phyloP scores from a whole-genome alignment of 805 yeast genomes.

The Candida krabiensis region DNA sequence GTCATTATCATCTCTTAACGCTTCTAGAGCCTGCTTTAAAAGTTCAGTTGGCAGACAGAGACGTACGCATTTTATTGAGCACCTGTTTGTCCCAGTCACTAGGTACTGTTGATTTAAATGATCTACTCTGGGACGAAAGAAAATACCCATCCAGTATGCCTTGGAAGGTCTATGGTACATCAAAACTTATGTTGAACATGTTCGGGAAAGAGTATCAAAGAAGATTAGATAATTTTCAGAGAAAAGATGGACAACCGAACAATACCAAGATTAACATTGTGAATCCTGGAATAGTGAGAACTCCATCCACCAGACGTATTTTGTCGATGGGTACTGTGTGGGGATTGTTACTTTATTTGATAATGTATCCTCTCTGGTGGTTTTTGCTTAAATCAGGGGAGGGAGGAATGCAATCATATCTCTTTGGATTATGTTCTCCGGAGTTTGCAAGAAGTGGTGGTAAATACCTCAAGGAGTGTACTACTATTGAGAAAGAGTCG shows the following conservation, averaged over 20 bases:
- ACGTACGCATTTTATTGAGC: conserved; percentile 78
- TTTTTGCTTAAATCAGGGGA: conserved; percentile 70
- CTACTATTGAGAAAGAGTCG: conserved; percentile 45
- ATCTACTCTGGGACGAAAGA: conserved; percentile 60
- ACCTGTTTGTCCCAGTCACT: conserved; percentile 77
- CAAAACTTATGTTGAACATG: conserved; percentile 74
- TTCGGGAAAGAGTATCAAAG: conserved; percentile 81
- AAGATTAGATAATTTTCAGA: conserved; percentile 53
- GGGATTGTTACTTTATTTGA: conserved; percentile 58
- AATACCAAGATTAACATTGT: conserved; percentile 72
- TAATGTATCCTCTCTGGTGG: conserved; percentile 83
- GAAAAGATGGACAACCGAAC: conserved; percentile 70
- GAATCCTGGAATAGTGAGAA: conserved; percentile 91
- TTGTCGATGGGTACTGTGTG: conserved; percentile 71
- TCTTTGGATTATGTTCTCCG: conserved; percentile 72
- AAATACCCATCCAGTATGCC: conserved; percentile 64
- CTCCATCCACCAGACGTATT: conserved; percentile 80
- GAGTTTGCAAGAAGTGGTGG: conserved; percentile 66
- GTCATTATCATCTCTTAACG: conserved; percentile 78
- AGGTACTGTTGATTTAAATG: conserved; percentile 62
- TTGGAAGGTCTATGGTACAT: conserved; percentile 76
- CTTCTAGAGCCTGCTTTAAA: conserved; percentile 80
- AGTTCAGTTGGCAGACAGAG: conserved; percentile 93
- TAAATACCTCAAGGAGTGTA: conserved; percentile 72
- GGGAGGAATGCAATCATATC: conserved; percentile 78